These are phyloP conservation scores for Naematelia aurantialba DNA, from an alignment of 768 basidiomycete species.

Conservation along the genomic window DNA sequence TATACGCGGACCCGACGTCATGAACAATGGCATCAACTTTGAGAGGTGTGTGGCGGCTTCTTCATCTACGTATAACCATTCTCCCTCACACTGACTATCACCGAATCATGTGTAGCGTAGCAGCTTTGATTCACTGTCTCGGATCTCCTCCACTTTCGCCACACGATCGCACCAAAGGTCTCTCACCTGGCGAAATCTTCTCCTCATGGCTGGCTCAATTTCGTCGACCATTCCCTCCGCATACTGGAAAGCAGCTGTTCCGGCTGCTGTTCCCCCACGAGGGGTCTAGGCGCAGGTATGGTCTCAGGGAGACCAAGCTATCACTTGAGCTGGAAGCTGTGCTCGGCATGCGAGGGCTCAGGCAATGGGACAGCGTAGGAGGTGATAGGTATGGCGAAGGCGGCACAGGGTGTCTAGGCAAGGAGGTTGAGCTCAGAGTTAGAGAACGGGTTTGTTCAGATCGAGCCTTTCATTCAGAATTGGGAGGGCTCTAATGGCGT, in stretches of 20 bases:
- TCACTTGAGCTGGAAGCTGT: conserved; percentile 54
- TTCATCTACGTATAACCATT: no score
- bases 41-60: no score
- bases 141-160: conserved; percentile 22
- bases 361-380: conserved; percentile 45
- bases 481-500: neutral
- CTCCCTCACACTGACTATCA: neutral
- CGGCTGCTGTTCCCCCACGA: conserved; percentile 81
- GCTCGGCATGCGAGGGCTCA: conserved; percentile 28
- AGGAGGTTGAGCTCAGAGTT: conserved; percentile 58
- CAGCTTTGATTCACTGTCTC: conserved; percentile 31
- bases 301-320: conserved; percentile 66
- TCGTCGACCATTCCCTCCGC: conserved; percentile 54
- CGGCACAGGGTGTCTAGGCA: conserved; percentile 66
- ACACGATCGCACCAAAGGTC: neutral
- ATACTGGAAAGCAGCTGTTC: conserved; percentile 63
- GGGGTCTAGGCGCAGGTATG: conserved; percentile 66
- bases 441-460: conserved; percentile 52
- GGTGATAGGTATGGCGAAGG: conserved; percentile 50
- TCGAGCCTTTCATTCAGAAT: neutral
- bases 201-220: conserved; percentile 38
- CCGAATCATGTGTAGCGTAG: conserved; percentile 18
- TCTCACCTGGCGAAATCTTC: conserved; percentile 31
- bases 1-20: no score
- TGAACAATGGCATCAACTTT: no score